Conservation (phyloP, 805 yeast species). For the Suhomyces kilbournensis region DNA sequence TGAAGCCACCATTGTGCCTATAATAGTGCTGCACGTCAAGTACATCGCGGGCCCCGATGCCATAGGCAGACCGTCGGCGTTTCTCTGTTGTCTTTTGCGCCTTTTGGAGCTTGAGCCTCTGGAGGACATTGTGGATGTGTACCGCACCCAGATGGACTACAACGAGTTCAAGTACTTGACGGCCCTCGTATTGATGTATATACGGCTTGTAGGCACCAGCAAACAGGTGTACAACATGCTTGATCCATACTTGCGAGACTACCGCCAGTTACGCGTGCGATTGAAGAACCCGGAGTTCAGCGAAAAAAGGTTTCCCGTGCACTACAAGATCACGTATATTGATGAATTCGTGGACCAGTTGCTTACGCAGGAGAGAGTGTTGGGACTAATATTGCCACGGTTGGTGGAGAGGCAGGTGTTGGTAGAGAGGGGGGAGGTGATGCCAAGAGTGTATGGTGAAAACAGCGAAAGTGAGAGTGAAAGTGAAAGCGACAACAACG, state of each 20-base stretch:
- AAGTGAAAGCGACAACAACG: slow-evolving; percentile 6
- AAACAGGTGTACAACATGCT: slow-evolving; percentile 47
- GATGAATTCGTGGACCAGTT: slow-evolving; percentile 75
- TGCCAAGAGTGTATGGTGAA: slow-evolving; percentile 35
- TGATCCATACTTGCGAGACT: slow-evolving; percentile 60
- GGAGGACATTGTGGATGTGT: slow-evolving; percentile 51
- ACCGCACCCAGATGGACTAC: slow-evolving; percentile 53
- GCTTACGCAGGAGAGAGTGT: slow-evolving; percentile 53
- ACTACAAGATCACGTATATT: slow-evolving; percentile 46
- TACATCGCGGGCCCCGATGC: slow-evolving; percentile 59
- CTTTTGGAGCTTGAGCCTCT: slow-evolving; percentile 74
- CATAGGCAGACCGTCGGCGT: slow-evolving; percentile 62
- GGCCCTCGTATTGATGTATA: slow-evolving; percentile 65
- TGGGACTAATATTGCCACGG: slow-evolving; percentile 74
- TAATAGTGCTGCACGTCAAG: slow-evolving; percentile 32
- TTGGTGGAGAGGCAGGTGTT: slow-evolving; percentile 40
- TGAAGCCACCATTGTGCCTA: slow-evolving; percentile 37
- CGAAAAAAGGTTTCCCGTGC: slow-evolving; percentile 20
- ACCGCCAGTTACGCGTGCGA: slow-evolving; percentile 56
- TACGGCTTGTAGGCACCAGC: slow-evolving; percentile 42
- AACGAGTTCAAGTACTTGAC: slow-evolving; percentile 69
- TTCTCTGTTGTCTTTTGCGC: slow-evolving; percentile 73
- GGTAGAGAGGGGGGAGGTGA: slow-evolving; percentile 41
- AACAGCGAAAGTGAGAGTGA: slow-evolving; percentile 9
- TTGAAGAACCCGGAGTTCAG: slow-evolving; percentile 27